A percentile compares a stretch with the other conserved stretches of the same genome.
phyloP scores from a whole-genome alignment of 1,284 basidiomycete genomes.

The Stereum hirsutum region DNA sequence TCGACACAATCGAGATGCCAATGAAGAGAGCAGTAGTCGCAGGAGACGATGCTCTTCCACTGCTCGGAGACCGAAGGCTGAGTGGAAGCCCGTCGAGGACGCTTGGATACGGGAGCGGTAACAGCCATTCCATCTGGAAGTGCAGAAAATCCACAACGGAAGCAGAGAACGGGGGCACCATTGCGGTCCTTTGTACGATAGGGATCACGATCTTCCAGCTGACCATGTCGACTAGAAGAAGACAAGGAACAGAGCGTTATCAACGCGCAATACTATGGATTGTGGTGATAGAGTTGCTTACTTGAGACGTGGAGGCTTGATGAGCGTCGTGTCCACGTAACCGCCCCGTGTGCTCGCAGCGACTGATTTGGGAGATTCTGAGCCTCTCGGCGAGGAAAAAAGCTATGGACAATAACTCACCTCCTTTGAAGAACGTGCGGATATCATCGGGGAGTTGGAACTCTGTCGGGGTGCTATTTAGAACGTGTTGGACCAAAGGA shows the following conservation, averaged over 20 bases:
- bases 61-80: conserved; percentile 28
- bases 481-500: conserved; percentile 60
- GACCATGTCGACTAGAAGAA: conserved; percentile 70
- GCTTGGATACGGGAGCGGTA: conserved; percentile 43
- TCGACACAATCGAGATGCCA: conserved; percentile 98
- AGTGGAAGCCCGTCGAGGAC: conserved; percentile 34
- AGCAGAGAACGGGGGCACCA: conserved; percentile 79
- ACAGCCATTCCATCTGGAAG: conserved; percentile 40
- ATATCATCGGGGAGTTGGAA: conserved; percentile 89
- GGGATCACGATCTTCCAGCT: conserved; percentile 87
- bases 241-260: too few species aligned
- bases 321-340: conserved; percentile 71
- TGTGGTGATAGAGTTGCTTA: conserved; percentile 31
- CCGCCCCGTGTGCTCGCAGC: conserved; percentile 64
- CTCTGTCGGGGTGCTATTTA: conserved; percentile 64
- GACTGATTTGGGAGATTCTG: conserved; percentile 42
- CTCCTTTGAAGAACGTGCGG: conserved; percentile 79
- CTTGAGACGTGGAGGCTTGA: conserved; percentile 74
- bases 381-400: not conserved
- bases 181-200: conserved; percentile 83
- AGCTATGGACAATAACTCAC: conserved; percentile 31
- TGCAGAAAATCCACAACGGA: conserved; percentile 79
- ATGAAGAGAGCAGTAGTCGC: conserved; percentile 91
- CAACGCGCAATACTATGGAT: too few species aligned
- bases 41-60: conserved; percentile 77